These are phyloP conservation scores for Carnegiea gigantea DNA, from an alignment of 179 eudicot genomes.

Conservation along the genomic window DNA sequence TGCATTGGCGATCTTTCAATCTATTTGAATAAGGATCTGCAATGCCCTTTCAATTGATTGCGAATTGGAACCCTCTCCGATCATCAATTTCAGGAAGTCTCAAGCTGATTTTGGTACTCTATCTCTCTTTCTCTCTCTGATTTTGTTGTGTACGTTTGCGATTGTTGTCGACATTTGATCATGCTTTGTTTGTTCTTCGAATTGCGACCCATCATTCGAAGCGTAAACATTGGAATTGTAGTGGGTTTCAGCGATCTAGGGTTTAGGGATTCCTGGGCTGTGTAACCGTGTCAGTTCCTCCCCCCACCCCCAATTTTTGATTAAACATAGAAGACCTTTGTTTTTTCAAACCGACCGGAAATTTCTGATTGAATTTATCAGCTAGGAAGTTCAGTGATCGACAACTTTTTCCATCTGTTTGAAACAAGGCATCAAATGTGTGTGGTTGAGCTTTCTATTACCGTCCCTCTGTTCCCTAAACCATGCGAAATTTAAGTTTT, in stretches of 20 bases:
- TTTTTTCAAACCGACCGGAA: constrained; percentile 5
- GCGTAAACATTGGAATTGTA: constrained; percentile 17
- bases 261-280: constrained; percentile 1
- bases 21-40: neutral
- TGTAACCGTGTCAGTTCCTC: neutral
- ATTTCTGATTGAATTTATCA: neutral
- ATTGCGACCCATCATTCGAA: neutral
- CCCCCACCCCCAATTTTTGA: neutral
- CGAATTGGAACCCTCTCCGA: constrained; percentile 3
- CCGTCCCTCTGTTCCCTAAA: neutral
- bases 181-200: neutral
- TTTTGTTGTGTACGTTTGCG: neutral
- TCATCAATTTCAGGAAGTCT: constrained; percentile 10
- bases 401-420: neutral
- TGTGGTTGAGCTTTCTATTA: neutral
- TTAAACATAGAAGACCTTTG: neutral
- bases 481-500: neutral
- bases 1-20: constrained; percentile 19
- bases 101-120: constrained; percentile 26
- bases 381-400: neutral
- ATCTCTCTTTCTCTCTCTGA: neutral
- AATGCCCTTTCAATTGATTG: neutral
- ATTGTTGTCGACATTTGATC: constrained; percentile 1
- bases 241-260: constrained; percentile 25
- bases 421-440: neutral